phyloP scores from a whole-genome alignment of 176 grass and related monocot genomes.

The Carex cristatella region DNA sequence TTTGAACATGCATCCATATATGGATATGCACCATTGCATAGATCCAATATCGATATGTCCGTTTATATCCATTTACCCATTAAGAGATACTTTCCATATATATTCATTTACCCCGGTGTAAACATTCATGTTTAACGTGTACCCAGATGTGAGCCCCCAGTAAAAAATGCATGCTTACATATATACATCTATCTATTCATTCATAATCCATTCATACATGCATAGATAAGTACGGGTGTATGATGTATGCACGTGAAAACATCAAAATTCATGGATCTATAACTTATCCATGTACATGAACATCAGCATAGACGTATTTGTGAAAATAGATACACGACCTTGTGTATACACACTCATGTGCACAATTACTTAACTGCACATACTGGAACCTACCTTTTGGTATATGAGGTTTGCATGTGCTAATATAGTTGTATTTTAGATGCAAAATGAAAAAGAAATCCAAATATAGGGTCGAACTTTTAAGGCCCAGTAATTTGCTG shows the following conservation, averaged over 20 bases:
- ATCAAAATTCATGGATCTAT: background rate
- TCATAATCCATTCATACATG: background rate
- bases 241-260: conserved; percentile 1
- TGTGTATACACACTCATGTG: background rate
- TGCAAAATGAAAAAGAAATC: background rate
- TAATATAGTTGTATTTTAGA: background rate
- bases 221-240: background rate
- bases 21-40: background rate
- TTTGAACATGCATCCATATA: background rate
- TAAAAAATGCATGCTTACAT: background rate
- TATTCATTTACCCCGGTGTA: background rate
- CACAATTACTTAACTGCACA: background rate
- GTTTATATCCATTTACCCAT: background rate
- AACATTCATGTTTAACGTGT: background rate
- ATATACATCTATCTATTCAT: background rate
- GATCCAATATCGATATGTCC: background rate
- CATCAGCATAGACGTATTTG: background rate
- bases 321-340: background rate
- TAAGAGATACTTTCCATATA: background rate
- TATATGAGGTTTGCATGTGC: background rate
- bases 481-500: background rate
- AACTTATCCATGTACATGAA: background rate
- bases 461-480: background rate
- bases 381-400: background rate
- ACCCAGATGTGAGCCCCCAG: background rate